A percentile compares a stretch with the other conserved stretches of the same genome.
These are phyloP conservation scores for Hortaea sp. DNA, from an alignment of 2,329 filamentous ascomycete genomes.

Conservation along the genomic window DNA sequence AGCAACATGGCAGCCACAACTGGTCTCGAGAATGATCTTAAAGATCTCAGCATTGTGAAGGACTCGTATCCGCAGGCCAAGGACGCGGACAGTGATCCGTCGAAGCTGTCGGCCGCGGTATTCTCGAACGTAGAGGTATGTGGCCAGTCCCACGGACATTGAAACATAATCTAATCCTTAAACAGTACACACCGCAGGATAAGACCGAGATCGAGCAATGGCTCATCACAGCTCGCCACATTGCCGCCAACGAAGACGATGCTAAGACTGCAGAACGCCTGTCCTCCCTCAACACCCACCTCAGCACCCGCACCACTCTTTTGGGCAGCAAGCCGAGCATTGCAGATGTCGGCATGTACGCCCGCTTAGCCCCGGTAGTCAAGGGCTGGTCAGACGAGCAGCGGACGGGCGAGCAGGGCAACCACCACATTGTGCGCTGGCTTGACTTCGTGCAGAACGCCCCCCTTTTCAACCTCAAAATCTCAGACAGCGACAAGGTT, in stretches of 20 bases:
- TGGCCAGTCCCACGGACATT: not conserved
- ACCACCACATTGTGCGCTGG: slow-evolving; percentile 82
- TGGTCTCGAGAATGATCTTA: slow-evolving; percentile 22
- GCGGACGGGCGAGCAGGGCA: slow-evolving; percentile 78
- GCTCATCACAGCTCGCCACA: slow-evolving; percentile 65
- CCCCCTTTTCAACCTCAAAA: slow-evolving; percentile 55
- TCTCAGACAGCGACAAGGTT: slow-evolving; percentile 66
- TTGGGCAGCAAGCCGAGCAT: slow-evolving; percentile 82
- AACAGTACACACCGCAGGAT: slow-evolving; percentile 65
- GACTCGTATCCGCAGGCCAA: slow-evolving; percentile 25
- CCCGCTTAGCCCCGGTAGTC: slow-evolving; percentile 65
- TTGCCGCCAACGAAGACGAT: slow-evolving; percentile 52
- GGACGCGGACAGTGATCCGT: slow-evolving; percentile 21
- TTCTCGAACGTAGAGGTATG: slow-evolving; percentile 23
- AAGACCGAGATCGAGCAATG: slow-evolving; percentile 83
- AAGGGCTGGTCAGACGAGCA: slow-evolving; percentile 74
- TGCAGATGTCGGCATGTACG: slow-evolving; percentile 77
- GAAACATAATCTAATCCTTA: no score
- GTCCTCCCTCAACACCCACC: slow-evolving; percentile 71
- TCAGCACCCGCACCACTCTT: slow-evolving; percentile 78
- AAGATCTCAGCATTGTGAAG: slow-evolving; percentile 19
- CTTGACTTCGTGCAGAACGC: slow-evolving; percentile 94
- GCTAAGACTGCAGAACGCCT: slow-evolving; percentile 54
- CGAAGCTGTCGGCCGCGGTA: slow-evolving; percentile 25
- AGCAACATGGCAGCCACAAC: slow-evolving; percentile 18